phyloP scores from a whole-genome alignment of 805 yeast genomes.

The Myxozyma neotropica region DNA sequence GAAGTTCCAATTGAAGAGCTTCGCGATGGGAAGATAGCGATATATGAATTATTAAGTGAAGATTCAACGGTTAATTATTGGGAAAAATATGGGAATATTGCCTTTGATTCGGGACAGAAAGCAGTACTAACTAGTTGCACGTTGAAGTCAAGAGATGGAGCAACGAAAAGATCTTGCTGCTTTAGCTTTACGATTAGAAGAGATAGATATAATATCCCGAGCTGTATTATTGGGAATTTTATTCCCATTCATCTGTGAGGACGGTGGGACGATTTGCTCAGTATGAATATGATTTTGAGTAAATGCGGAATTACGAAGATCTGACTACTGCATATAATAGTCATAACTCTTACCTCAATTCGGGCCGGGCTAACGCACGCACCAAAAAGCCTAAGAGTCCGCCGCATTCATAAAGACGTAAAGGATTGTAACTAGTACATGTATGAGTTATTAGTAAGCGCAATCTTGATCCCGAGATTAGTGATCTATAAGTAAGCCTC shows the following conservation, averaged over 20 bases:
- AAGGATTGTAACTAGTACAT: too few species aligned
- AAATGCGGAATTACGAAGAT: too few species aligned
- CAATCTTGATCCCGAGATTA: too few species aligned
- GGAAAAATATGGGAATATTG: slow-evolving; percentile 96
- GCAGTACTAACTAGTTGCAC: slow-evolving; percentile 93
- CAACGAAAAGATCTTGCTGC: slow-evolving; percentile 80
- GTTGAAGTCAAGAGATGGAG: slow-evolving; percentile 78
- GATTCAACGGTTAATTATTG: slow-evolving; percentile 97
- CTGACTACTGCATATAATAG: too few species aligned
- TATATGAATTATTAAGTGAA: slow-evolving; percentile 91
- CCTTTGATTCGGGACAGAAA: slow-evolving; percentile 92
- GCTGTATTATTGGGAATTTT: slow-evolving; percentile 95
- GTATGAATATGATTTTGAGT: too few species aligned
- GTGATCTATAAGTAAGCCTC: too few species aligned
- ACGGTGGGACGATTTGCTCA: too few species aligned
- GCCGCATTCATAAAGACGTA: too few species aligned
- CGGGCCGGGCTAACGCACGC: too few species aligned
- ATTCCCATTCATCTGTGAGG: slow-evolving; percentile 60
- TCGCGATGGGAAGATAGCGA: slow-evolving; percentile 88
- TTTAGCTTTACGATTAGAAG: slow-evolving; percentile 91
- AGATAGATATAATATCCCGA: slow-evolving; percentile 91
- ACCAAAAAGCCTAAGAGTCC: too few species aligned
- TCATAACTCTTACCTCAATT: too few species aligned
- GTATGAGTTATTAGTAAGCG: too few species aligned
- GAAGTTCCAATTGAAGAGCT: slow-evolving; percentile 88